Evolutionary conservation across 2,329 filamentous ascomycete genomes (phyloP).

Genomic region (Epichloe festucae): DNA sequence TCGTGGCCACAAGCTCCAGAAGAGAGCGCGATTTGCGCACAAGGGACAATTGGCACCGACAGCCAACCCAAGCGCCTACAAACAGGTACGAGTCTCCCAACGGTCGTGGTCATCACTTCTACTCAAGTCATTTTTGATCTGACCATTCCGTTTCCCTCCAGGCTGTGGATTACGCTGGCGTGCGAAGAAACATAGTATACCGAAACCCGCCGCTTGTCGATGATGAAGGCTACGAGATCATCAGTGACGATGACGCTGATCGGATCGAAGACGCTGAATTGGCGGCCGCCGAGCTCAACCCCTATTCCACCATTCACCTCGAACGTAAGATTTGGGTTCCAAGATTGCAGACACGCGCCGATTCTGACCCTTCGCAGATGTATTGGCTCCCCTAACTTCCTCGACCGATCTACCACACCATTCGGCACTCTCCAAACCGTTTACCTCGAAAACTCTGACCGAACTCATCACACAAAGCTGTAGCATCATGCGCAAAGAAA

Average conservation of each 20-base stretch:
- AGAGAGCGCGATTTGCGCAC: conserved; percentile 56
- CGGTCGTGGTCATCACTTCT: conserved; percentile 3
- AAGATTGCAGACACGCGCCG: background rate
- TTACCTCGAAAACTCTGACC: conserved; percentile 59
- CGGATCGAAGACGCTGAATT: conserved; percentile 46
- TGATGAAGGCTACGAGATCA: conserved; percentile 65
- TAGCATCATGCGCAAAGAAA: conserved; percentile 63
- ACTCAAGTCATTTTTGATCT: conserved; percentile 8
- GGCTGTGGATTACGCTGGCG: conserved; percentile 62
- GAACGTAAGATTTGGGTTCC: conserved; percentile 41
- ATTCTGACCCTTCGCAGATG: conserved; percentile 34
- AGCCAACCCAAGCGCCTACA: conserved; percentile 54
- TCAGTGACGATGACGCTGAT: conserved; percentile 59
- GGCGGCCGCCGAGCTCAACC: conserved; percentile 56
- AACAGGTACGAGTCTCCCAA: conserved; percentile 40
- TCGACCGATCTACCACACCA: conserved; percentile 64
- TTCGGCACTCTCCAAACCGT: conserved; percentile 61
- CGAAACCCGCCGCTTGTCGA: conserved; percentile 62
- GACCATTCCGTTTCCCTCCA: conserved; percentile 21
- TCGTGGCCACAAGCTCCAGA: conserved; percentile 69
- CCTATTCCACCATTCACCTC: conserved; percentile 58
- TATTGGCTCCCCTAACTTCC: conserved; percentile 60
- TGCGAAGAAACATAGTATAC: conserved; percentile 58
- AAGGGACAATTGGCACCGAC: conserved; percentile 56
- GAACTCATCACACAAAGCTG: conserved; percentile 58